These are phyloP conservation scores for Didymella exigua DNA, from an alignment of 2,329 filamentous ascomycete genomes.

Conservation along the genomic window DNA sequence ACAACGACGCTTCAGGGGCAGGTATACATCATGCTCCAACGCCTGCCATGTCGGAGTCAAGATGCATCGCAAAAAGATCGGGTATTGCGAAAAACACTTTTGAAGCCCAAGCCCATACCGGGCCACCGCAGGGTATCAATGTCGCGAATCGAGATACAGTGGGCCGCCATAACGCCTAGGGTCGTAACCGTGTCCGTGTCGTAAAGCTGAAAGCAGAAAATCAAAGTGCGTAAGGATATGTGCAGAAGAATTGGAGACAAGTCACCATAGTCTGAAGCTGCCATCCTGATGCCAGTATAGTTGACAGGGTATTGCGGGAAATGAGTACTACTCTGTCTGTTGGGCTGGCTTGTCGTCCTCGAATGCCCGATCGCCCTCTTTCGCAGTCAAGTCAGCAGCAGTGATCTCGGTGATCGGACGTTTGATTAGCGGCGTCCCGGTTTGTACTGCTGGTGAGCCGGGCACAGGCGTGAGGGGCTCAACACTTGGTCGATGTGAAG, in stretches of 20 bases:
- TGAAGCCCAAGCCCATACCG: constrained; percentile 7
- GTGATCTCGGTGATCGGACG: constrained; percentile 25
- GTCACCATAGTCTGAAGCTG: background rate
- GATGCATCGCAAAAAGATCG: background rate
- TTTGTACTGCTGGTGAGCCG: constrained; percentile 40
- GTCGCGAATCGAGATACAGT: constrained; percentile 14
- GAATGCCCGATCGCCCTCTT: constrained; percentile 11
- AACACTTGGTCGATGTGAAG: constrained; percentile 41
- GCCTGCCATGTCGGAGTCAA: background rate
- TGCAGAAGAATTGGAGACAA: constrained; percentile 6
- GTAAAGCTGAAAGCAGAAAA: constrained; percentile 5
- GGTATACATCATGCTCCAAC: no score
- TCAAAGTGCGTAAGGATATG: constrained; percentile 5
- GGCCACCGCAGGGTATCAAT: constrained; percentile 18
- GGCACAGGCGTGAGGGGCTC: constrained; percentile 46
- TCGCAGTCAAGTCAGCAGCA: constrained; percentile 17
- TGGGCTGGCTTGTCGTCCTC: constrained; percentile 2
- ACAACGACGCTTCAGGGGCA: no score
- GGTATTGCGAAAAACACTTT: constrained; percentile 12
- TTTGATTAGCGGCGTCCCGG: constrained; percentile 28
- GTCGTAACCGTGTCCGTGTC: constrained; percentile 8
- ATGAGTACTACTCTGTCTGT: constrained; percentile 15
- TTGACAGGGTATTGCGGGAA: background rate
- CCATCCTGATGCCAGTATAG: background rate
- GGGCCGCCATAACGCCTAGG: constrained; percentile 14